A percentile compares a stretch with the other conserved stretches of the same genome.
Conservation (phyloP, 352 stramenopile species). For the Phytophthora multivora region DNA sequence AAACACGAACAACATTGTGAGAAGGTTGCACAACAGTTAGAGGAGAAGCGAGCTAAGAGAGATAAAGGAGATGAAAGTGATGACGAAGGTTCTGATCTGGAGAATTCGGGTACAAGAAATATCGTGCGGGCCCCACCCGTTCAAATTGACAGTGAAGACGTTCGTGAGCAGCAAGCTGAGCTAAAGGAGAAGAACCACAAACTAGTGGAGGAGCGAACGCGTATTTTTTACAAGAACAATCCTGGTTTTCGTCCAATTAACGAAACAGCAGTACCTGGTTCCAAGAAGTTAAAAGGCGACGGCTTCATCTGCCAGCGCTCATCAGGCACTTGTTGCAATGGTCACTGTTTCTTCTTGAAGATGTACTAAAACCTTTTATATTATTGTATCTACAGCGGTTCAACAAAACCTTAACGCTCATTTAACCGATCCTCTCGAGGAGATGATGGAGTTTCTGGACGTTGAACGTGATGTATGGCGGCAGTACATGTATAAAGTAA, state of each 20-base stretch:
- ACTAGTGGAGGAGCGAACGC: constrained; percentile 59
- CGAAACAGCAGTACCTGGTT: constrained; percentile 28
- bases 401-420: constrained; percentile 78
- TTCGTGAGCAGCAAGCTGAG: constrained; percentile 48
- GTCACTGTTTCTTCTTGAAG: neutral
- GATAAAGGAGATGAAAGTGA: constrained; percentile 31
- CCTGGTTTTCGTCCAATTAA: constrained; percentile 58
- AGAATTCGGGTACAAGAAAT: constrained; percentile 35
- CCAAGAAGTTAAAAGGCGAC: constrained; percentile 51
- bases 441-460: constrained; percentile 83
- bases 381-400: constrained; percentile 45
- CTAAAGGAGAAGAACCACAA: constrained; percentile 55
- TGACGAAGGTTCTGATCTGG: constrained; percentile 58
- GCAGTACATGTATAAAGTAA: constrained; percentile 84
- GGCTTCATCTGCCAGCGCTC: constrained; percentile 77
- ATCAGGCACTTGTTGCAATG: constrained; percentile 44
- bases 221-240: constrained; percentile 82
- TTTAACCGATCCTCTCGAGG: constrained; percentile 74
- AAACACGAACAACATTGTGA: constrained; percentile 33
- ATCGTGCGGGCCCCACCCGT: constrained; percentile 51
- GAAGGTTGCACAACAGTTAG: constrained; percentile 25
- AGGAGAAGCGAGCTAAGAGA: constrained; percentile 14
- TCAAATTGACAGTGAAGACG: constrained; percentile 38
- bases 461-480: constrained; percentile 80
- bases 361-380: neutral